These are phyloP conservation scores for Bonia amplexicaulis DNA, from an alignment of 176 grass and related monocot genomes.

Conservation along the genomic window DNA sequence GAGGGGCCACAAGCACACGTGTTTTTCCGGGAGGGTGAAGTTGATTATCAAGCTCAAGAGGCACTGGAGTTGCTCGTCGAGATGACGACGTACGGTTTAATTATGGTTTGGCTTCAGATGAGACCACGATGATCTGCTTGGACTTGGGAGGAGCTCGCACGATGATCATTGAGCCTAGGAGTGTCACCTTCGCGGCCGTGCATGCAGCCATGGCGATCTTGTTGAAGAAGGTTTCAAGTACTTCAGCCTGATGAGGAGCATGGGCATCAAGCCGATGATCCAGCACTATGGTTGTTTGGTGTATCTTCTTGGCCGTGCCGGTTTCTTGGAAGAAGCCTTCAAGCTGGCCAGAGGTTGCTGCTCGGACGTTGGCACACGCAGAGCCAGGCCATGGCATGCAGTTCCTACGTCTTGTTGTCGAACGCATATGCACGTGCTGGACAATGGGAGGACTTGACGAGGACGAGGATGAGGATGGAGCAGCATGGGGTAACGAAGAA, in stretches of 20 bases:
- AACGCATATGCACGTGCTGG: slow-evolving; percentile 41
- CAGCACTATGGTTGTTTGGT: slow-evolving; percentile 56
- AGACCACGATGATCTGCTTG: slow-evolving; percentile 37
- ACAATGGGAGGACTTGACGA: slow-evolving; percentile 48
- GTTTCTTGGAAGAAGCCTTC: slow-evolving; percentile 41
- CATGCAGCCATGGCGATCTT: slow-evolving; percentile 55
- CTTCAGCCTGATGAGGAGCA: slow-evolving; percentile 51
- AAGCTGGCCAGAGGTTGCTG: slow-evolving; percentile 31
- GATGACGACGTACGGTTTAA: too few relatives aligned
- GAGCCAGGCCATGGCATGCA: slow-evolving; percentile 41
- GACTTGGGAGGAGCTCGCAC: slow-evolving; percentile 28
- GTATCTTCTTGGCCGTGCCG: slow-evolving; percentile 48
- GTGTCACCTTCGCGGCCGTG: slow-evolving; percentile 52
- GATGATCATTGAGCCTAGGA: slow-evolving; percentile 46
- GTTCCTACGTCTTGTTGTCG: slow-evolving; percentile 45
- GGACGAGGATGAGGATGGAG: slow-evolving; percentile 42
- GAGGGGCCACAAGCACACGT: too few relatives aligned
- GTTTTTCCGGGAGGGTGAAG: too few relatives aligned
- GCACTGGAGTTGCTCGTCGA: slow-evolving; percentile 37
- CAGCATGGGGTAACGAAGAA: slow-evolving; percentile 23
- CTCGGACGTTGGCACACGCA: slow-evolving; percentile 11
- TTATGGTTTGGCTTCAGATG: slow-evolving; percentile 39
- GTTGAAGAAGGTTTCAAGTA: slow-evolving; percentile 45
- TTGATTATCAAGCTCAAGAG: background rate
- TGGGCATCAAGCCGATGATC: slow-evolving; percentile 35